Evolutionary conservation across 2,329 filamentous ascomycete species (phyloP), one percentile per base, ranked within the genome.

Genomic region (Botrytis tulipae): DNA sequence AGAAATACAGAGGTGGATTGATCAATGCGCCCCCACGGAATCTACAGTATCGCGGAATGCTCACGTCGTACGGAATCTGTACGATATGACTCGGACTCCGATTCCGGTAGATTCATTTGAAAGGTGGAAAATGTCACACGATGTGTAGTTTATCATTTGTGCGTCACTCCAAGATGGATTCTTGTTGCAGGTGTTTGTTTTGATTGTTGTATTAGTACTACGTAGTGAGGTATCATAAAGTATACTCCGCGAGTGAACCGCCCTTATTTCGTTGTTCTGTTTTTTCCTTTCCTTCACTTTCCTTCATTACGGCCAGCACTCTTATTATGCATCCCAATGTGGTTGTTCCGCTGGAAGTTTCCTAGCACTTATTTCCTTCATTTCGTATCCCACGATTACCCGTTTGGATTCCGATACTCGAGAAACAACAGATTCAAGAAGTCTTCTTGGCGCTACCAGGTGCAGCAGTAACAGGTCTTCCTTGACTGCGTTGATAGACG

Each of bases 401-500:
- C 22, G 22, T 29, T 20, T 20, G 25, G 22, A 20, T 16, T 5
- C n/a, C 4, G 7, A 42, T 16, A 37, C 20, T n/a, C 18, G 16
- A 22, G n/a, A 25, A 18, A 25, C 7, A 9, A 10, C 4, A 4
- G 25, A 18, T 51, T 72, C 16, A 72, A 72, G 62, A 61, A 48
- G 51, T 69, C 62, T 72, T 72, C 62, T 72, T 72, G 48, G 32
- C 18, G 66, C 35, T 68, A 22, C 48, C 18, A 18, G 71, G 71
- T 60, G 32, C 40, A 10, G 63, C 42, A 18, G 57, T 48, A 29
- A 72, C 68, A 20, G 75, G 66, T 44, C 71, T 59, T 22, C 78
- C 77, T 69, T 57, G 66, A 32, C 74, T 74, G 25, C 77, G 75
- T 54, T 78, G 76, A 68, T 80, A 80, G 6, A 77, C 54, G 4